Evolutionary conservation across 768 basidiomycete genomes (phyloP), one percentile per base, ranked within the genome.

Genomic region (Pisolithus sp.): DNA sequence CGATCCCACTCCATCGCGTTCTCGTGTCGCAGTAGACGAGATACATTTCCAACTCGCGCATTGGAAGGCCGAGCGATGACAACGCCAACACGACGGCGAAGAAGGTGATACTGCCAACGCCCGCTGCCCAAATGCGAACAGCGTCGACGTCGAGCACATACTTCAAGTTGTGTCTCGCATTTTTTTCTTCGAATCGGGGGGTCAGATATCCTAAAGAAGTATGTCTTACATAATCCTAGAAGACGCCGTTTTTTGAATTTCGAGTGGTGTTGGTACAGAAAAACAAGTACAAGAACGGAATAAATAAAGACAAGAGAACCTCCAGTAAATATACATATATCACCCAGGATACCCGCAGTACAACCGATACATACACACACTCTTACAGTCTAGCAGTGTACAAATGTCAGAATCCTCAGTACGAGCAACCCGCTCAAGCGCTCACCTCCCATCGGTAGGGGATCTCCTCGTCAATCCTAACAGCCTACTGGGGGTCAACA

Each of bases 401-500:
- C 26, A 26, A 4, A 20, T 41, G 12, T 41, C 40, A 18, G 23
- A 41, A 41, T 23, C 18, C n/a, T 26, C 5, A 8, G 30, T 3
- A 30, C 30, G 30, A 30, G 30, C n/a, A 9, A 18, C 2, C 15
- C 20, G 15, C 15, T 24, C 21, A 10, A 24, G 12, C 26, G 21
- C 12, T 46, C 24, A 61, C 53, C 56, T 57, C n/a, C 55, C 55
- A 10, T 42, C 28, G 4, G 50, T 30, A 20, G 26, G 26, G 26
- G 44, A 48, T 21, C 50, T 20, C 30, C 34, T 18, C 10, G 48
- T 44, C 15, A 67, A 28, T 2, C 66, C 66, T 7, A 67, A 31
- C 9, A 67, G 42, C 38, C 56, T 57, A 26, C 66, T 59, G 4
- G 66, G 66, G 0, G 66, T 67, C 45, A 67, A 45, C 3, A 67